Percentiles rank a stretch among this genome's conserved stretches.
Conservation (phyloP, 73 alveolate genomes). For the Tetrahymena borealis region DNA sequence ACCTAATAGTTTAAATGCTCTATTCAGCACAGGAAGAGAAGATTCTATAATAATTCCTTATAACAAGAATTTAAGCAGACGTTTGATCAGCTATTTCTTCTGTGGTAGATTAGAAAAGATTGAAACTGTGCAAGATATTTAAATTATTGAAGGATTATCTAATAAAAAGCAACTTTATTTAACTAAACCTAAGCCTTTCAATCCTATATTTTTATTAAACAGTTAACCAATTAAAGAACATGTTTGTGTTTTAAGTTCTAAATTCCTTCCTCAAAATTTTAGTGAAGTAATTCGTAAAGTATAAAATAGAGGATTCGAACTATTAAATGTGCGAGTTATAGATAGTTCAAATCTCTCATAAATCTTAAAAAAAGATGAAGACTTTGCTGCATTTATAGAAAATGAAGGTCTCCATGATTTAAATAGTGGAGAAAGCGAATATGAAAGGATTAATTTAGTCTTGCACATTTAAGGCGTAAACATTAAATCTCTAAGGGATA, state of each 20-base stretch:
- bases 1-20: neutral
- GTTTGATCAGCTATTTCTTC: neutral
- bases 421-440: neutral
- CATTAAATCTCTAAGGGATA: neutral
- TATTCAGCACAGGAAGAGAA: neutral
- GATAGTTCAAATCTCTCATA: neutral
- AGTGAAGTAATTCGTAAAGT: neutral
- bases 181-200: neutral
- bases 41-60: neutral
- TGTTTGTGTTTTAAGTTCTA: neutral
- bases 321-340: neutral
- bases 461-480: neutral
- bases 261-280: neutral
- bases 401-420: neutral
- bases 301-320: neutral
- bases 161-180: neutral
- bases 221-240: neutral
- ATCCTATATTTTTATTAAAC: neutral
- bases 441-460: neutral
- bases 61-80: neutral
- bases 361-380: neutral
- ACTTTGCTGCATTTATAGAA: neutral
- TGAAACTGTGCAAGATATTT: neutral
- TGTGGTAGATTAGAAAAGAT: neutral
- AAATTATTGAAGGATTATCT: neutral